Evolutionary conservation across 2,329 filamentous ascomycete genomes (phyloP).

Genomic region (Diplodia scrobiculata): DNA sequence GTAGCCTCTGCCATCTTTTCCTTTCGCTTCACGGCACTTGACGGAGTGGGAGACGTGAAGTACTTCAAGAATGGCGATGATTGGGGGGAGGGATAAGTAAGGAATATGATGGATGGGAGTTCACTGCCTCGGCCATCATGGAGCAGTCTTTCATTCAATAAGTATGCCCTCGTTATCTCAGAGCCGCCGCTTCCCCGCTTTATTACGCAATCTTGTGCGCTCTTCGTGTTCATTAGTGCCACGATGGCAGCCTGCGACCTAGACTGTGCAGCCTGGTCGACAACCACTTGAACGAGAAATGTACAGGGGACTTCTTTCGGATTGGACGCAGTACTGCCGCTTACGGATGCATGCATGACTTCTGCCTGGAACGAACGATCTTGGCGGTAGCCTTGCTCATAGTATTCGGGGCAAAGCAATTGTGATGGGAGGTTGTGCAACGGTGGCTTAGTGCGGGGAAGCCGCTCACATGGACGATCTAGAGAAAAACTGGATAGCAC

Average conservation of each 20-base stretch:
- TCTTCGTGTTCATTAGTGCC: neutral
- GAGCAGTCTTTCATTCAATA: neutral
- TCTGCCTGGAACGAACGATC: neutral
- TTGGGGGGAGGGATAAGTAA: neutral
- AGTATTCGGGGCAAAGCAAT: no score
- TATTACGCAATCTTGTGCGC: neutral
- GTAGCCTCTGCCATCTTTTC: neutral
- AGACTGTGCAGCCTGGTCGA: neutral
- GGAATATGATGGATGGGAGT: neutral
- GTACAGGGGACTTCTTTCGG: neutral
- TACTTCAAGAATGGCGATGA: neutral
- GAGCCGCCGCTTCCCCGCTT: neutral
- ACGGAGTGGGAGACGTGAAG: neutral
- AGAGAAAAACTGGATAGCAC: neutral
- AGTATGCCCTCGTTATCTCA: neutral
- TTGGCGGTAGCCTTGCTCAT: conserved; percentile 4
- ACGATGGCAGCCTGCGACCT: neutral
- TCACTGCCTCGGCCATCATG: neutral
- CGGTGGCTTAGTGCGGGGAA: neutral
- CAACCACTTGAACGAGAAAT: neutral
- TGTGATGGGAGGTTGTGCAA: neutral
- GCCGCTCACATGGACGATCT: neutral
- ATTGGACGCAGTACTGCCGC: neutral
- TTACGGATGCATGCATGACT: neutral
- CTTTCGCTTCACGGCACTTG: neutral